A percentile compares a stretch with the other conserved stretches of the same genome.
Conservation (phyloP, 768 basidiomycete species). For the Leccinum fibrillosum region DNA sequence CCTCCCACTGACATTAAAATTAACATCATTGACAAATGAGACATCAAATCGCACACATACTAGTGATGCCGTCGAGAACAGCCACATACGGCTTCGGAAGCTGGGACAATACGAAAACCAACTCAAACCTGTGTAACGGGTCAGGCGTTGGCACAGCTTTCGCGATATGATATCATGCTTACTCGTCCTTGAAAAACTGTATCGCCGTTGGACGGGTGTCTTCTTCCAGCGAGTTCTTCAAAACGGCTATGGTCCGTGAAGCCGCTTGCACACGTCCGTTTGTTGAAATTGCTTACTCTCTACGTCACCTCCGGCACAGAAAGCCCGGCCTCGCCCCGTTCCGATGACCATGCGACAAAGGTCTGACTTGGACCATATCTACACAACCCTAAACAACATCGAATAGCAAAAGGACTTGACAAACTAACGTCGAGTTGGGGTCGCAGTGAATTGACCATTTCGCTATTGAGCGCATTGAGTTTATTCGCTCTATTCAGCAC, state of each 20-base stretch:
- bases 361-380: conserved; percentile 77
- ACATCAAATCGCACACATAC: conserved; percentile 44
- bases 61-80: conserved; percentile 87
- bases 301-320: conserved; percentile 96
- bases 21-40: not conserved
- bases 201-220: conserved; percentile 61
- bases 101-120: conserved; percentile 69
- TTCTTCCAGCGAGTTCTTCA: conserved; percentile 47
- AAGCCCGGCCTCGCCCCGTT: conserved; percentile 68
- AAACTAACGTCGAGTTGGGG: conserved; percentile 70
- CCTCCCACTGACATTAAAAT: conserved; percentile 73
- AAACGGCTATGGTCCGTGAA: conserved; percentile 45
- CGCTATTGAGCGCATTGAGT: conserved; percentile 76
- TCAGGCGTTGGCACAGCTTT: conserved; percentile 6
- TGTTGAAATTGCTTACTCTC: conserved; percentile 52
- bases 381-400: conserved; percentile 5
- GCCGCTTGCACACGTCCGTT: conserved; percentile 1
- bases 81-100: conserved; percentile 87
- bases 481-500: conserved; percentile 77
- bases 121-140: conserved; percentile 58
- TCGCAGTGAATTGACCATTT: conserved; percentile 71
- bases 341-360: conserved; percentile 73
- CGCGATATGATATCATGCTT: conserved; percentile 31
- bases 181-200: conserved; percentile 90
- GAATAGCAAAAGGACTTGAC: not conserved